Evolutionary conservation across 768 basidiomycete species (phyloP).

Genomic region (Xerocomus potaroensis): DNA sequence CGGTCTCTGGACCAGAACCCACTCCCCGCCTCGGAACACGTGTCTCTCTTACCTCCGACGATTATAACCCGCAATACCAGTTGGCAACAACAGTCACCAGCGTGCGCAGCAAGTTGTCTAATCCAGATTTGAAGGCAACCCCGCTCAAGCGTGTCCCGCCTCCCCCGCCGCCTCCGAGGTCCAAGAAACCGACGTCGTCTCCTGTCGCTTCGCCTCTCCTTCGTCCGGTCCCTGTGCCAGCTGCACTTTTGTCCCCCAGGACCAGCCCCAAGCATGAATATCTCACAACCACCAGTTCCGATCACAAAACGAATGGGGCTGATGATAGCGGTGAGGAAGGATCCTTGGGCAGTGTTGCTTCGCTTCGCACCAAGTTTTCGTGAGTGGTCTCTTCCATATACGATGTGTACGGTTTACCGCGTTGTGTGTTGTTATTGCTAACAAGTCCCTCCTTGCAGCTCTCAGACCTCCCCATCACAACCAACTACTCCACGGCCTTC

Average conservation of each 20-base stretch:
- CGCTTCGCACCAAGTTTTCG: slow-evolving; percentile 44
- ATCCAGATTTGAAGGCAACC: slow-evolving; percentile 46
- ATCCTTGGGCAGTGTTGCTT: slow-evolving; percentile 31
- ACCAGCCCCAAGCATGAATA: slow-evolving; percentile 19
- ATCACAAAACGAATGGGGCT: neutral
- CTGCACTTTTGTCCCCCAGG: slow-evolving; percentile 17
- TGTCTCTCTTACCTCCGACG: slow-evolving; percentile 24
- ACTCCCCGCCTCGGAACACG: slow-evolving; percentile 43
- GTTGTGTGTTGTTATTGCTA: slow-evolving; percentile 6
- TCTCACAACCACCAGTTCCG: neutral
- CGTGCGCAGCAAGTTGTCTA: slow-evolving; percentile 46
- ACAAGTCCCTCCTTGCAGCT: neutral
- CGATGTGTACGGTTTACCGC: neutral
- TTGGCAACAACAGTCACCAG: slow-evolving; percentile 26
- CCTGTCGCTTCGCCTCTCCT: slow-evolving; percentile 47
- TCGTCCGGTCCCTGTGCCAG: slow-evolving; percentile 45
- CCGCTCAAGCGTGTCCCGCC: slow-evolving; percentile 51
- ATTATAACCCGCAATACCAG: slow-evolving; percentile 14
- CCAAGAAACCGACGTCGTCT: slow-evolving; percentile 34
- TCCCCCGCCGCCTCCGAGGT: slow-evolving; percentile 45
- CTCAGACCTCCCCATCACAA: slow-evolving; percentile 13
- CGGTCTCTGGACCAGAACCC: slow-evolving; percentile 27
- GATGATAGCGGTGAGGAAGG: slow-evolving; percentile 18
- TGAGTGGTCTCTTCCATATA: slow-evolving; percentile 32
- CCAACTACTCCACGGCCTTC: slow-evolving; percentile 16